Conservation (phyloP, 352 stramenopile species). For the Globisporangium polare region DNA sequence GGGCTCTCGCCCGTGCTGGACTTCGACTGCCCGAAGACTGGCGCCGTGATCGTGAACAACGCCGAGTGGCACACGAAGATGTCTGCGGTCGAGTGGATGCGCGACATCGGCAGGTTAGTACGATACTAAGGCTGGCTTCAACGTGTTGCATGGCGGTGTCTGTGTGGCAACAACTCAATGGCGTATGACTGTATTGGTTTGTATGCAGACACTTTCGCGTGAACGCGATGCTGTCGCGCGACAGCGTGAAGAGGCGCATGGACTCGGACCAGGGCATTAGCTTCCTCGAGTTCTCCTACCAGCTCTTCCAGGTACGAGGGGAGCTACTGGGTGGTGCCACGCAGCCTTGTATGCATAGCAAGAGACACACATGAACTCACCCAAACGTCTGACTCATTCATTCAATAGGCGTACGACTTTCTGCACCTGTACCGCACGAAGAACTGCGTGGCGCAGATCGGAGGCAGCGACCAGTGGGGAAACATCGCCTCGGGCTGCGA, state of each 20-base stretch:
- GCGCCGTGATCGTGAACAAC: constrained; percentile 98
- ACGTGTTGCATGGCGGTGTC: not conserved
- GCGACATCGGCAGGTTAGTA: constrained; percentile 90
- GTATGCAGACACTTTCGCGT: constrained; percentile 92
- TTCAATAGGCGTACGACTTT: constrained; percentile 96
- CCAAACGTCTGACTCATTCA: not conserved
- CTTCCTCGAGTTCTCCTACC: constrained; percentile 99
- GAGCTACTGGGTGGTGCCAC: not conserved
- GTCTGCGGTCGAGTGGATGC: constrained; percentile 96
- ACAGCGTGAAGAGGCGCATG: constrained; percentile 97
- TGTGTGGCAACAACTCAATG: not conserved
- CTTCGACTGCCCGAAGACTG: constrained; percentile 87
- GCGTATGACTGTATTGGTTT: not conserved
- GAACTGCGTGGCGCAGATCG: constrained; percentile 94
- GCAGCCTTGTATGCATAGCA: not conserved
- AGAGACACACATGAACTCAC: not conserved
- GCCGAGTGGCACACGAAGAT: constrained; percentile 95
- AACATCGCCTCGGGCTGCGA: constrained; percentile 99
- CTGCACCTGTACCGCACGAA: constrained; percentile 93
- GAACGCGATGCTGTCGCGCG: constrained; percentile 98
- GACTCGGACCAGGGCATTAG: constrained; percentile 93
- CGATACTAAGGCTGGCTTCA: not conserved
- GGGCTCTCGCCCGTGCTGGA: constrained; percentile 94
- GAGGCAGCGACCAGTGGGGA: constrained; percentile 99
- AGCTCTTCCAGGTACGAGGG: constrained; percentile 91